Evolutionary conservation across 2,329 filamentous ascomycete species (phyloP), one percentile per base, ranked within the genome.

Genomic region (Phialocephala subalpina): DNA sequence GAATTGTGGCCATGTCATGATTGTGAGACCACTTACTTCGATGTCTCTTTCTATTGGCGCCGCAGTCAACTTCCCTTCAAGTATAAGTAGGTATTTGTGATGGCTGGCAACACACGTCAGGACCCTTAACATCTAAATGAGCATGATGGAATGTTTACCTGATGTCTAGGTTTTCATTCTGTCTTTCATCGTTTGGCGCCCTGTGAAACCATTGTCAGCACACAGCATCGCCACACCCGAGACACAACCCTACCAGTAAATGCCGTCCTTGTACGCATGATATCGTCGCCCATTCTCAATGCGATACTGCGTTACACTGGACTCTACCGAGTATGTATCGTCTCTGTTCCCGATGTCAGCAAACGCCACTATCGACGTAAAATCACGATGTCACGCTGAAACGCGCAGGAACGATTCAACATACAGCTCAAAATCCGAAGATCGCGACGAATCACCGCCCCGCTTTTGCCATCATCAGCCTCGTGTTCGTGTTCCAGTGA

Each of bases 261-360:
- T 72, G 0, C 82, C 83, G 38, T 83, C 79, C 58, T 80, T 79
- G 68, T 77, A 80, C 2, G 76, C 77, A 63, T 85, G 83, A 63
- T 85, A 86, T 1, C 82, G 77, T 1, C 83, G 77, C 2, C 83
- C 83, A 64, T 84, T 83, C 65, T 84, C 83, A 18, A 73, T 62
- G 7, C 69, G 73, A 63, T 75, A 76, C 18, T 69, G 63, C 20
- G 69, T 74, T 29, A 75, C 72, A 52, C 65, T 70, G 11, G 73
- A 75, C 38, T 72, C 77, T 56, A 83, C 70, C 18, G 79, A 81
- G 45, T 64, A 67, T 5, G 71, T 73, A 62, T 73, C 72, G 40
- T 65, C 62, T 20, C 49, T 53, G 11, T 53, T 18, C 18, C 12
- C 12, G 12, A 3, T 53, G 49, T 53, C 25, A 53, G 49, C 27